These are phyloP conservation scores for Phytophthora lateralis DNA, from an alignment of 352 stramenopile genomes.

Conservation along the genomic window DNA sequence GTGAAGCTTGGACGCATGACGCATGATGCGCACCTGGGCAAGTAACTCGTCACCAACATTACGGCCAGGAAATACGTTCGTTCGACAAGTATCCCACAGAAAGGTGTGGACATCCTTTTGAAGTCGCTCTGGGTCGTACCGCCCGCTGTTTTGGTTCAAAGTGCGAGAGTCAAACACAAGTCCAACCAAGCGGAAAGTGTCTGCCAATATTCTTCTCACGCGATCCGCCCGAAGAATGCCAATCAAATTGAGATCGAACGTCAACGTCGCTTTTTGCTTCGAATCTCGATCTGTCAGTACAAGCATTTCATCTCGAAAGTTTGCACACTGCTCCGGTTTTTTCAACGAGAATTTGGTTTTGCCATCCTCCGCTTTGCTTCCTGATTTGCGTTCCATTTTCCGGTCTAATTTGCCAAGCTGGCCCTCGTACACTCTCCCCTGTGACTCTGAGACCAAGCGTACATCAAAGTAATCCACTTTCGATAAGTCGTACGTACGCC, in stretches of 20 bases:
- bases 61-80: constrained; percentile 36
- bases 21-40: constrained; percentile 53
- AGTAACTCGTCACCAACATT: constrained; percentile 48
- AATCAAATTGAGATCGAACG: constrained; percentile 48
- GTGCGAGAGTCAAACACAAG: constrained; percentile 59
- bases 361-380: not conserved
- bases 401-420: constrained; percentile 40
- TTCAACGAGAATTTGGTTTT: constrained; percentile 31
- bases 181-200: constrained; percentile 70
- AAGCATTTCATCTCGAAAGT: constrained; percentile 40
- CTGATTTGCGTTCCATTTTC: constrained; percentile 7
- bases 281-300: constrained; percentile 47
- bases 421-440: constrained; percentile 43
- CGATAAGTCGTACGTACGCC: constrained; percentile 60
- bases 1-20: constrained; percentile 49
- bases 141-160: constrained; percentile 38
- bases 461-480: constrained; percentile 68
- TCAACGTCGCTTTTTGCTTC: constrained; percentile 43
- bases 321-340: constrained; percentile 26
- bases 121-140: constrained; percentile 8
- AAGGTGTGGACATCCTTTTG: constrained; percentile 44
- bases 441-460: constrained; percentile 36
- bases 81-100: constrained; percentile 64
- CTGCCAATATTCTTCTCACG: constrained; percentile 53
- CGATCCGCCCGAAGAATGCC: constrained; percentile 59